phyloP scores from a whole-genome alignment of 768 basidiomycete species.

The Lactifluus subvellereus region DNA sequence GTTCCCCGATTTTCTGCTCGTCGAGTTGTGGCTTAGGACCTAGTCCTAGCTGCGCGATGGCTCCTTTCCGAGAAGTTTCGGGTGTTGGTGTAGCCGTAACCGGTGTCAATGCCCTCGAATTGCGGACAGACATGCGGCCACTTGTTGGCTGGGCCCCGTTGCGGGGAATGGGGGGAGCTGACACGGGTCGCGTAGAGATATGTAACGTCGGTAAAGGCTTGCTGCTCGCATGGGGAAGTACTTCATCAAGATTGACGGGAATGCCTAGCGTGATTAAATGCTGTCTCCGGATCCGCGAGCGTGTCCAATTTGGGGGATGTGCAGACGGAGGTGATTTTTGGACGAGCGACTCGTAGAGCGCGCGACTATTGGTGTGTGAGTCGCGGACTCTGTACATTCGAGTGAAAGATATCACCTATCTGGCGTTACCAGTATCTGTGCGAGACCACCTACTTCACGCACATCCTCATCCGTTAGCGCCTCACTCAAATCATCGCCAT shows the following conservation, averaged over 20 bases:
- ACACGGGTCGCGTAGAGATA: slow-evolving; percentile 76
- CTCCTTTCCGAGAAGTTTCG: slow-evolving; percentile 35
- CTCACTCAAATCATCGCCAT: slow-evolving; percentile 42
- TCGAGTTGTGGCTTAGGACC: slow-evolving; percentile 78
- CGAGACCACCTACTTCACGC: slow-evolving; percentile 73
- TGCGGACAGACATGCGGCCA: slow-evolving; percentile 34
- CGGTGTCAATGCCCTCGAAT: slow-evolving; percentile 45
- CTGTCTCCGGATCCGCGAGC: slow-evolving; percentile 84
- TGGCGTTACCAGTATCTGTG: slow-evolving; percentile 68
- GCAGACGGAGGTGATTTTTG: slow-evolving; percentile 64
- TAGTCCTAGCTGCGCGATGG: slow-evolving; percentile 43
- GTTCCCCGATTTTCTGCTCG: slow-evolving; percentile 51
- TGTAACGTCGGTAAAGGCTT: slow-evolving; percentile 73
- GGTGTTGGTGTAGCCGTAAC: slow-evolving; percentile 36
- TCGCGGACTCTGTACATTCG: slow-evolving; percentile 21
- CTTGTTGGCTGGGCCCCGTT: slow-evolving; percentile 33
- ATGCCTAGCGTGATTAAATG: slow-evolving; percentile 89
- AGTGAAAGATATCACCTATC: slow-evolving; percentile 52
- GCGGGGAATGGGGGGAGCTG: slow-evolving; percentile 65
- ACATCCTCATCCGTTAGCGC: slow-evolving; percentile 65
- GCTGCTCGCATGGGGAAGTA: slow-evolving; percentile 60
- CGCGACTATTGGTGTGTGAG: slow-evolving; percentile 51
- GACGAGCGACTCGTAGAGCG: slow-evolving; percentile 66
- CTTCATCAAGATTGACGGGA: slow-evolving; percentile 92
- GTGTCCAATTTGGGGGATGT: slow-evolving; percentile 90